A percentile compares a stretch with the other conserved stretches of the same genome.
These are phyloP conservation scores for Davidsoniella australis DNA, from an alignment of 2,329 filamentous ascomycete genomes.

Conservation along the genomic window DNA sequence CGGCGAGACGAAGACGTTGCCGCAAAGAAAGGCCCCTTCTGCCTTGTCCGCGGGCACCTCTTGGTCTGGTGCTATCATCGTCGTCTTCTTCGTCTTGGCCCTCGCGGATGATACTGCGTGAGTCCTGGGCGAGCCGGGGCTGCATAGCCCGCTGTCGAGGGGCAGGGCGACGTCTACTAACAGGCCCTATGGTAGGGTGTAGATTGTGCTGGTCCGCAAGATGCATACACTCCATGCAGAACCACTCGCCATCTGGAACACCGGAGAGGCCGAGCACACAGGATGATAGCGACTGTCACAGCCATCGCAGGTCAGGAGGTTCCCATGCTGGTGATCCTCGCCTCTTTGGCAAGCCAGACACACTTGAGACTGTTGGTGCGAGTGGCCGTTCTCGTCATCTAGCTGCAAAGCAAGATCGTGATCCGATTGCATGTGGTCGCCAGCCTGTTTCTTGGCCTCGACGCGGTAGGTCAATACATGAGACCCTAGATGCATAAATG, in stretches of 20 bases:
- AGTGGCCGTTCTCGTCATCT: constrained; percentile 26
- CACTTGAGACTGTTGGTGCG: constrained; percentile 37
- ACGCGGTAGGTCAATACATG: constrained; percentile 43
- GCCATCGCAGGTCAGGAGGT: constrained; percentile 76
- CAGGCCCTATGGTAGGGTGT: constrained; percentile 19
- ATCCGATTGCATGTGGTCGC: constrained; percentile 25
- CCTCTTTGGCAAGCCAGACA: constrained; percentile 72
- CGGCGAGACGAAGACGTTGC: too few relatives aligned
- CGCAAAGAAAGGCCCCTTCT: too few relatives aligned
- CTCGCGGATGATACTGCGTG: constrained; percentile 19
- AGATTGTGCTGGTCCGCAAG: constrained; percentile 15
- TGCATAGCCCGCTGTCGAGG: constrained; percentile 20
- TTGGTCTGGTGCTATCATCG: constrained; percentile 18
- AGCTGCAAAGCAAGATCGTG: constrained; percentile 66
- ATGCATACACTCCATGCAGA: constrained; percentile 67
- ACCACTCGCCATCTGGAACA: constrained; percentile 69
- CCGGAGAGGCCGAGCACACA: constrained; percentile 70
- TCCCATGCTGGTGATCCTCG: constrained; percentile 52
- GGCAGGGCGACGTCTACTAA: constrained; percentile 19
- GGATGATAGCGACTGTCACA: constrained; percentile 85
- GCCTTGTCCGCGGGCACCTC: too few relatives aligned
- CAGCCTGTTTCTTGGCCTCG: constrained; percentile 61
- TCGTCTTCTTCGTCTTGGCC: constrained; percentile 40
- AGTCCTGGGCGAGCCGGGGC: constrained; percentile 15
- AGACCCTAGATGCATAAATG: constrained; percentile 28